Conservation (phyloP, 2,329 filamentous ascomycete species). For the Epichloe typhina region DNA sequence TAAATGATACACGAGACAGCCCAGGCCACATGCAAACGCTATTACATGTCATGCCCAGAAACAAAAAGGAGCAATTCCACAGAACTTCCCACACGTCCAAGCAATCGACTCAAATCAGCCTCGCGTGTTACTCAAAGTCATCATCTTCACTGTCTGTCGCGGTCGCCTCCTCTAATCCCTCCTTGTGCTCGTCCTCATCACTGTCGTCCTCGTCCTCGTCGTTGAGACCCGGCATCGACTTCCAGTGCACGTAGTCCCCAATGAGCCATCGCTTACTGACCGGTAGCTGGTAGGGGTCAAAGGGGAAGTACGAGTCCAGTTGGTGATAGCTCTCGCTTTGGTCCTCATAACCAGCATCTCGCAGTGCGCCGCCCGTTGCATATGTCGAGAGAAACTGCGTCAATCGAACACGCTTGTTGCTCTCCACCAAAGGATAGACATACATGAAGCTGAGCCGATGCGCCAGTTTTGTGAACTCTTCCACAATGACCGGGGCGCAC, state of each 20-base stretch:
- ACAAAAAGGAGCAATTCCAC: not conserved
- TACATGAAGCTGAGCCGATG: conserved; percentile 81
- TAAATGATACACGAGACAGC: not conserved
- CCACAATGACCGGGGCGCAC: conserved; percentile 79
- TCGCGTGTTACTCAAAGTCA: conserved; percentile 21
- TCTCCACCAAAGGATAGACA: conserved; percentile 75
- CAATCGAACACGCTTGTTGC: conserved; percentile 80
- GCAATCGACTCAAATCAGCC: not conserved
- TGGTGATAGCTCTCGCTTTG: conserved; percentile 70
- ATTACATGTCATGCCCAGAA: not conserved
- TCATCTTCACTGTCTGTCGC: conserved; percentile 35
- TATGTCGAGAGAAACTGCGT: conserved; percentile 53
- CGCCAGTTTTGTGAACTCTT: conserved; percentile 80
- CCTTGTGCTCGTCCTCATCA: conserved; percentile 34
- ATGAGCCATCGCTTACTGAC: conserved; percentile 80
- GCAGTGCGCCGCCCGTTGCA: conserved; percentile 39
- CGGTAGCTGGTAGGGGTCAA: conserved; percentile 89
- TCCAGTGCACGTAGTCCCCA: conserved; percentile 71
- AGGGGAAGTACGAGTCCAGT: conserved; percentile 90
- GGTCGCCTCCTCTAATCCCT: conserved; percentile 35
- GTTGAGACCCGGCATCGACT: conserved; percentile 56
- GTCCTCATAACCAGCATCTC: conserved; percentile 31
- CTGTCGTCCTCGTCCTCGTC: conserved; percentile 42
- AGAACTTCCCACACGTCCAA: conserved; percentile 9
- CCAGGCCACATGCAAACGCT: not conserved